Percentiles rank a stretch among this genome's conserved stretches.
Evolutionary conservation across 768 basidiomycete genomes (phyloP).

Genomic region (Gymnopilus dilepis): DNA sequence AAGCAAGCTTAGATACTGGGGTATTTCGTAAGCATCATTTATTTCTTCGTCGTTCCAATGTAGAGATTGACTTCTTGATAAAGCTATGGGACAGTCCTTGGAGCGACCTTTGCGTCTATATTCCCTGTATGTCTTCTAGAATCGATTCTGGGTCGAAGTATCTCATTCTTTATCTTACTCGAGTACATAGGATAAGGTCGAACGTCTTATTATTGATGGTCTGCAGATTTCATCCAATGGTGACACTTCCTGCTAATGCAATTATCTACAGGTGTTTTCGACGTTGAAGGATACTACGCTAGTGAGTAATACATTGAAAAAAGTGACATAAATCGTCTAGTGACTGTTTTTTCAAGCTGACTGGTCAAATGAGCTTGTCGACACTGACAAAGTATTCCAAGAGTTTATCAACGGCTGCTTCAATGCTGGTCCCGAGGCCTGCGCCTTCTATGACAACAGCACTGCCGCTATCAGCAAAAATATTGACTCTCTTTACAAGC

Average conservation of each 20-base stretch:
- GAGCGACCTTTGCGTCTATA: slow-evolving; percentile 37
- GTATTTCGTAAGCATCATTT: slow-evolving; percentile 30
- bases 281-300: slow-evolving; percentile 6
- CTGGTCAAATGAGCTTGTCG: slow-evolving; percentile 41
- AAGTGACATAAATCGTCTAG: too few relatives aligned
- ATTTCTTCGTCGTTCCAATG: not conserved
- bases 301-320: too few relatives aligned
- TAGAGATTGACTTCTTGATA: not conserved
- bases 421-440: slow-evolving; percentile 39
- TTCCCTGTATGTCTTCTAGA: slow-evolving; percentile 33
- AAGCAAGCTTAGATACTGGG: slow-evolving; percentile 41
- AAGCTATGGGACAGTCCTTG: slow-evolving; percentile 35
- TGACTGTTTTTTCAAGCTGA: slow-evolving; percentile 31
- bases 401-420: slow-evolving; percentile 42
- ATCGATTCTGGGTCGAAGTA: too few relatives aligned
- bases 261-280: slow-evolving; percentile 2
- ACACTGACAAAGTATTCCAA: slow-evolving; percentile 41
- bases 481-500: slow-evolving; percentile 36
- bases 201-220: slow-evolving; percentile 16
- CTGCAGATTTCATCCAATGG: not conserved
- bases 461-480: slow-evolving; percentile 38
- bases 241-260: not conserved
- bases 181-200: slow-evolving; percentile 32
- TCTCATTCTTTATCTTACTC: too few relatives aligned
- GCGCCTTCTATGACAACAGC: slow-evolving; percentile 42